Base-by-base conservation (phyloP, 306 rosid genomes). In the Cucumis hystrix region DNA sequence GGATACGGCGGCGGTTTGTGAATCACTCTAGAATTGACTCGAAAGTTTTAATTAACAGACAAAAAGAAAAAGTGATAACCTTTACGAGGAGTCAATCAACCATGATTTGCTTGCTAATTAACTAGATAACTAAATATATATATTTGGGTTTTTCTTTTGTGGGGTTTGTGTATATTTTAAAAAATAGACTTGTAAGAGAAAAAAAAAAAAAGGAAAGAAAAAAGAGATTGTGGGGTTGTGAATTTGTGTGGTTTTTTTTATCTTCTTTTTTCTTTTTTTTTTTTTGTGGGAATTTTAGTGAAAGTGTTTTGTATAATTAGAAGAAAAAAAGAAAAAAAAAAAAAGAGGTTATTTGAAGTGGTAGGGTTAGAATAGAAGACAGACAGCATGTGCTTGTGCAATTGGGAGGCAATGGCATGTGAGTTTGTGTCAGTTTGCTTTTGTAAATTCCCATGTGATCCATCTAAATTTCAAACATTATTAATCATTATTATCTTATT, bases 351-450 rank as follows among this genome's bases (percentile, higher is more conserved):
- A 40, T 68, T 69, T 43, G 74, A 47, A 54, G 37, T 43, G 76
- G 60, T 71, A 71, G 76, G 60, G 60, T 8, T 23, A 70, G 76
- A 8, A 47, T 49, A 70, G 90, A 79, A 89, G 90, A 89, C 88
- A 89, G 83, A 84, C 68, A 88, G 74, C 96, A 87, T 87, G 91
- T 87, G 91, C 88, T 83, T 69, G 87, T 89, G 88, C 83, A 86
- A 85, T 65, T 80, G 85, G 93, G 90, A 83, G 84, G 90, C 93
- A 91, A 79, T 79, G 86, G 92, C 98, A 89, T 89, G 97, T 84
- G 82, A 52, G 78, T 63, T 33, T 33, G 86, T 91, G 96, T 91
- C 93, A 93, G 96, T 79, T 83, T 88, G 87, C 93, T 88, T 89
- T 87, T 66, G 41, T 66, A 35, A 25, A 52, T 62, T 64, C 74